Base-by-base conservation (phyloP, 768 basidiomycete genomes). In the Postia placenta region DNA sequence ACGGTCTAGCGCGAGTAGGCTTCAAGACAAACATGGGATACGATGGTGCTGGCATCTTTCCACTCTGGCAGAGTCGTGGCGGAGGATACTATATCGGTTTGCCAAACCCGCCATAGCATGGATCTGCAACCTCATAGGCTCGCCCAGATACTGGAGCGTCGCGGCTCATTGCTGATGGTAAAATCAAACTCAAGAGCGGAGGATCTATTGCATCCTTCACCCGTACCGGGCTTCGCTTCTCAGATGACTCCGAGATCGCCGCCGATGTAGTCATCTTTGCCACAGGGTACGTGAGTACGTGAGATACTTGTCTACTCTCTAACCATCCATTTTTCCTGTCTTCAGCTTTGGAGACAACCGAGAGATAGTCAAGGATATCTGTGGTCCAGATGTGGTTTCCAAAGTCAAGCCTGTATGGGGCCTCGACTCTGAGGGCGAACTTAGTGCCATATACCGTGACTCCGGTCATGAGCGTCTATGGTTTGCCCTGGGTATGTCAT, bases 41-140 rank as follows among this genome's bases (percentile, higher is more conserved):
- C 6, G 69, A 73, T 43, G 67, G 54, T n/a, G 60, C 65, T 7
- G 72, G 75, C 0, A 40, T 68, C 5, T 50, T 65, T 3, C 58
- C 60, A 9, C 49, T 72, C 35, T 51, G 59, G n/a, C 57, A 64
- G n/a, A 55, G 53, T 35, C 64, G 64, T 23, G 62, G 55, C 1
- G 73, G 69, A 19, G 72, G 73, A 4, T 86, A 81, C 62, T 87
- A 87, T 62, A 66, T 85, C 2, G 83, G 85, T 77, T 50, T n/a
- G n/a, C n/a, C 54, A n/a, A n/a, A n/a, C n/a, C n/a, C n/a, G n/a
- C n/a, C n/a, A n/a, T n/a, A n/a, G 4, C 20, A 42, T 19, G 12
- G 17, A 28, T 11, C 5, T 4, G 33, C 12, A 14, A 14, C 3
- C 27, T n/a, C n/a, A n/a, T n/a, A n/a, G n/a, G n/a, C n/a, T n/a